phyloP scores from a whole-genome alignment of 176 grass and related monocot genomes.

The Metroxylon sagu region DNA sequence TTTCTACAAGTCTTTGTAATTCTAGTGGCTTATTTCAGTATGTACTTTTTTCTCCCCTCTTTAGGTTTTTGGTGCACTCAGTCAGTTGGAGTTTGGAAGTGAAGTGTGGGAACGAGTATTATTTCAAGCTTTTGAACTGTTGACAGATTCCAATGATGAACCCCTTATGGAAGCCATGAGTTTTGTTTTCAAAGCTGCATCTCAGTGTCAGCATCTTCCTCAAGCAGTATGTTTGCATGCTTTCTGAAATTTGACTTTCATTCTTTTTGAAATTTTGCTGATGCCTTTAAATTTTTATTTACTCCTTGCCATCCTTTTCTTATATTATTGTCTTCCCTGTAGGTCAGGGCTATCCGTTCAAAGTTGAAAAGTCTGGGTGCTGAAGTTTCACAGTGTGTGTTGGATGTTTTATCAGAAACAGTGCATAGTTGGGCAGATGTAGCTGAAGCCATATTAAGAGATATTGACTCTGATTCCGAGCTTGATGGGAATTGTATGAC shows the following conservation, averaged over 20 bases:
- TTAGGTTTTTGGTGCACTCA: slow-evolving; percentile 71
- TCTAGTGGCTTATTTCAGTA: neutral
- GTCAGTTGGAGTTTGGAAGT: slow-evolving; percentile 56
- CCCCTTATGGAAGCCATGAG: slow-evolving; percentile 54
- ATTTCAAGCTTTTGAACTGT: slow-evolving; percentile 49
- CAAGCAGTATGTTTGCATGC: slow-evolving; percentile 56
- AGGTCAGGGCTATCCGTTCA: slow-evolving; percentile 59
- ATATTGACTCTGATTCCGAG: slow-evolving; percentile 65
- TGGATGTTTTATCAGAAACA: slow-evolving; percentile 65
- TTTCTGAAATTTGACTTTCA: slow-evolving; percentile 8
- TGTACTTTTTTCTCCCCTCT: neutral
- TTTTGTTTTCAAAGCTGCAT: slow-evolving; percentile 65
- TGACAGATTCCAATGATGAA: slow-evolving; percentile 62
- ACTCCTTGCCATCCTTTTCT: slow-evolving; percentile 8
- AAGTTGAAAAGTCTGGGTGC: slow-evolving; percentile 61
- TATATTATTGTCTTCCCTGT: neutral
- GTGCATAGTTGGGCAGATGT: slow-evolving; percentile 62
- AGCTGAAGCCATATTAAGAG: slow-evolving; percentile 75
- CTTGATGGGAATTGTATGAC: slow-evolving; percentile 37
- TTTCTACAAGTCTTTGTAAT: slow-evolving; percentile 10
- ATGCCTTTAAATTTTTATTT: neutral
- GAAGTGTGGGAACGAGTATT: slow-evolving; percentile 60
- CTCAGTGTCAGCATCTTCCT: slow-evolving; percentile 64
- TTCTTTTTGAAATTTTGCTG: slow-evolving; percentile 2
- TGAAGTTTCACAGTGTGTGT: slow-evolving; percentile 72